These are phyloP conservation scores for Verbascum thapsus DNA, from an alignment of 257 asterid species.

Conservation along the genomic window DNA sequence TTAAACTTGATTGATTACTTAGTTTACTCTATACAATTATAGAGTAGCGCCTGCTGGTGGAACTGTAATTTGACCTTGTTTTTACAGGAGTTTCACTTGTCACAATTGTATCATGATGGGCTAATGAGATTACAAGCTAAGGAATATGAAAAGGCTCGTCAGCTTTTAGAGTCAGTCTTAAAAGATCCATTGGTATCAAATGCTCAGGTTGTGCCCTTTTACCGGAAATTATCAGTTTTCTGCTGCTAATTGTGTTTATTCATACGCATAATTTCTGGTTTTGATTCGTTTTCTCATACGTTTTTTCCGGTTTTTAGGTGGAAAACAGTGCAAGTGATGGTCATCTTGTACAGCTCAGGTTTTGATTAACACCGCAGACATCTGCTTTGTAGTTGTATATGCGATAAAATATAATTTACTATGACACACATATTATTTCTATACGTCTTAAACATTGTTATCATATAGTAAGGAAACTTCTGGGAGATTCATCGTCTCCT, in stretches of 20 bases:
- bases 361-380: constrained; percentile 23
- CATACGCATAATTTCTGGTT: constrained; percentile 10
- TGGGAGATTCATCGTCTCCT: neutral
- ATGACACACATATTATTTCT: neutral
- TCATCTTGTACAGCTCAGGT: constrained; percentile 97
- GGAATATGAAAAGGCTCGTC: constrained; percentile 83
- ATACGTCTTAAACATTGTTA: neutral
- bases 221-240: constrained; percentile 23
- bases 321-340: constrained; percentile 73
- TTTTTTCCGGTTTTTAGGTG: constrained; percentile 55
- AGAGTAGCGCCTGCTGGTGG: no score
- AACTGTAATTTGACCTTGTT: constrained; percentile 20
- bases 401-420: neutral
- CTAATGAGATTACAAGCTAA: constrained; percentile 79
- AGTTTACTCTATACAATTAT: no score
- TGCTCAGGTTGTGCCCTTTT: constrained; percentile 60
- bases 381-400: constrained; percentile 18
- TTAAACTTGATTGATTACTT: no score
- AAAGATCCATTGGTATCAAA: constrained; percentile 81
- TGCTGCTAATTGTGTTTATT: constrained; percentile 26
- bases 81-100: constrained; percentile 82
- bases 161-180: constrained; percentile 73
- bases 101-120: constrained; percentile 92
- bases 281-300: constrained; percentile 18
- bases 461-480: neutral